A percentile compares a stretch with the other conserved stretches of the same genome.
phyloP scores from a whole-genome alignment of 495 filamentous ascomycete species.

The Hypoxylon fuscum region DNA sequence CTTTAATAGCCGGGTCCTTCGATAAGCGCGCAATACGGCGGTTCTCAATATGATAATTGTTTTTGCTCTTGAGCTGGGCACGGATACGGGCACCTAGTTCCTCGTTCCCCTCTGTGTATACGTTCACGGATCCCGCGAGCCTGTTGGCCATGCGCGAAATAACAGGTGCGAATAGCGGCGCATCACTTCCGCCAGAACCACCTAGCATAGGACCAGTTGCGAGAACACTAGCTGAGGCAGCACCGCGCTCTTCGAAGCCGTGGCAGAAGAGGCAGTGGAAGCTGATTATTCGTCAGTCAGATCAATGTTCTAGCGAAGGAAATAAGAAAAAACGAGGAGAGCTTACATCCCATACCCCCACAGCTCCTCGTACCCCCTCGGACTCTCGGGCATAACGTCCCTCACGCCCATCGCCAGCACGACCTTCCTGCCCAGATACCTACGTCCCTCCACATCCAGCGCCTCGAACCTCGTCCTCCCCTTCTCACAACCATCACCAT shows the following conservation, averaged over 20 bases:
- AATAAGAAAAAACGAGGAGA: background rate
- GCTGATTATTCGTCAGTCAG: conserved; percentile 1
- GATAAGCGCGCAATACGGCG: conserved; percentile 28
- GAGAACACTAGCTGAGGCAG: conserved; percentile 38
- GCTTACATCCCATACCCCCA: conserved; percentile 56
- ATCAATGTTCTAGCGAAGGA: background rate
- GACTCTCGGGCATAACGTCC: conserved; percentile 48
- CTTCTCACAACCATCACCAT: no score
- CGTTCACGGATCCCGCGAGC: conserved; percentile 27
- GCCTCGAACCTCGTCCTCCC: conserved; percentile 44
- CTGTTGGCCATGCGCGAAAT: conserved; percentile 34
- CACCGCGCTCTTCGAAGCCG: conserved; percentile 44
- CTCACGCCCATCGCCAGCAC: conserved; percentile 58
- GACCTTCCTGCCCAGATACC: conserved; percentile 56
- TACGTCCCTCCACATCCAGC: conserved; percentile 41
- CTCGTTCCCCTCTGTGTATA: conserved; percentile 42
- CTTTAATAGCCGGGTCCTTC: conserved; percentile 30
- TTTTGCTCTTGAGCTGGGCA: conserved; percentile 14
- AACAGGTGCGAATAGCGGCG: conserved; percentile 25
- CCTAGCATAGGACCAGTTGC: conserved; percentile 31
- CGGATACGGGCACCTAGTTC: conserved; percentile 21
- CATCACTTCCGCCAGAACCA: background rate
- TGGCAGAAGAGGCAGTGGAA: conserved; percentile 49
- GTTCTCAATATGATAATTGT: conserved; percentile 34
- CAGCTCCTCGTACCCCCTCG: conserved; percentile 49